Evolutionary conservation across 2,329 filamentous ascomycete genomes (phyloP).

Genomic region (Rutstroemia sp.): DNA sequence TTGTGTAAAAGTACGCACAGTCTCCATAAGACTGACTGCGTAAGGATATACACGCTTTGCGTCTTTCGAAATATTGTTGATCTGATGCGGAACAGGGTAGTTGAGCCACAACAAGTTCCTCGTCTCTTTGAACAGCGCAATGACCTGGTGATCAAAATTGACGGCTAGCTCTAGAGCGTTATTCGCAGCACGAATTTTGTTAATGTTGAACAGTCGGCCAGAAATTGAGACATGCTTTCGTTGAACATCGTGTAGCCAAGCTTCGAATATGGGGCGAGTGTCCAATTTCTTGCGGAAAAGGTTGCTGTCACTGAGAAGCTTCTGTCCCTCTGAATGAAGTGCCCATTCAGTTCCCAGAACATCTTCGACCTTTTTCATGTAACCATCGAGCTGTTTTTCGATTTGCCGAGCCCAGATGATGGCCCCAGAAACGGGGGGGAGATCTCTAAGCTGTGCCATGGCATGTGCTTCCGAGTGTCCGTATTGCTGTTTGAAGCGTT

Average conservation of each 20-base stretch:
- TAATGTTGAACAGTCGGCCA: slow-evolving; percentile 85
- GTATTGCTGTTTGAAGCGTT: slow-evolving; percentile 98
- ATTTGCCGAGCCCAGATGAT: slow-evolving; percentile 98
- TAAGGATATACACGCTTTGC: slow-evolving; percentile 98
- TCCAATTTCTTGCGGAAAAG: slow-evolving; percentile 96
- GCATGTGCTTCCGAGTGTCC: slow-evolving; percentile 95
- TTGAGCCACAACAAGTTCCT: slow-evolving; percentile 93
- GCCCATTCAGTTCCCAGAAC: slow-evolving; percentile 94
- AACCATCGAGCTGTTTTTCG: slow-evolving; percentile 86
- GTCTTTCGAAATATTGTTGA: slow-evolving; percentile 94
- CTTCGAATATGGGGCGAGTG: slow-evolving; percentile 87
- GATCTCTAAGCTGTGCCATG: slow-evolving; percentile 94
- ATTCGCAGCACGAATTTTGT: slow-evolving; percentile 80
- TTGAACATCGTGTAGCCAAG: slow-evolving; percentile 88
- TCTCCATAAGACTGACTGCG: slow-evolving; percentile 97
- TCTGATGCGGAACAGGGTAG: slow-evolving; percentile 86
- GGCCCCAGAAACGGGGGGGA: slow-evolving; percentile 91
- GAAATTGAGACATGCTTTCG: slow-evolving; percentile 85
- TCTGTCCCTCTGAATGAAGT: slow-evolving; percentile 88
- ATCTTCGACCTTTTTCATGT: slow-evolving; percentile 99
- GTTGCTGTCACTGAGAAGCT: slow-evolving; percentile 83
- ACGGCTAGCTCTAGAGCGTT: slow-evolving; percentile 83
- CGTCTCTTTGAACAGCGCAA: slow-evolving; percentile 97
- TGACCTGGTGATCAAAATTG: slow-evolving; percentile 96
- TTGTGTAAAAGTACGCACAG: slow-evolving; percentile 86